A percentile compares a stretch with the other conserved stretches of the same genome.
phyloP scores from a whole-genome alignment of 2,329 filamentous ascomycete genomes.

The Corinectria fuckeliana region DNA sequence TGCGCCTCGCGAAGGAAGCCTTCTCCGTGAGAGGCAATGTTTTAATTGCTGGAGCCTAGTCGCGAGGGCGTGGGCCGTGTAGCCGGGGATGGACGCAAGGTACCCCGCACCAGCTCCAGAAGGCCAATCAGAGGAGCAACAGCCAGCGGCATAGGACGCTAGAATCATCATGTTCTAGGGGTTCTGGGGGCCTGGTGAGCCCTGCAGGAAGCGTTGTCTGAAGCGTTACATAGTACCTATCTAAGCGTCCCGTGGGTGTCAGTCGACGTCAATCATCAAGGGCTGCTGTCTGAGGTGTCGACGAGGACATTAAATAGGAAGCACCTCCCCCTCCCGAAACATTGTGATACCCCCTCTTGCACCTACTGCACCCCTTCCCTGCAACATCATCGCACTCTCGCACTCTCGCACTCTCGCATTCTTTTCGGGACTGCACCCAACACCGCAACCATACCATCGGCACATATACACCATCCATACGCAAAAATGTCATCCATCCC shows the following conservation, averaged over 20 bases:
- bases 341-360: background rate
- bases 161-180: background rate
- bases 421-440: background rate
- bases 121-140: background rate
- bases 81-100: background rate
- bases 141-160: background rate
- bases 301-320: slow-evolving; percentile 6
- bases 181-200: background rate
- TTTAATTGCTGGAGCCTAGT: background rate
- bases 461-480: background rate
- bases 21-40: background rate
- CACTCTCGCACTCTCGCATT: background rate
- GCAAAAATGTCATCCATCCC: slow-evolving; percentile 22
- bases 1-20: background rate
- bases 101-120: background rate
- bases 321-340: background rate
- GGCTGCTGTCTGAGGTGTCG: background rate
- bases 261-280: background rate
- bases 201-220: background rate
- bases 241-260: background rate
- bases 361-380: background rate
- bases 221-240: too few species aligned
- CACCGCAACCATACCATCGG: background rate
- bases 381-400: background rate
- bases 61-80: background rate